Conservation (phyloP, 257 asterid genomes). For the Lavandula angustifolia region DNA sequence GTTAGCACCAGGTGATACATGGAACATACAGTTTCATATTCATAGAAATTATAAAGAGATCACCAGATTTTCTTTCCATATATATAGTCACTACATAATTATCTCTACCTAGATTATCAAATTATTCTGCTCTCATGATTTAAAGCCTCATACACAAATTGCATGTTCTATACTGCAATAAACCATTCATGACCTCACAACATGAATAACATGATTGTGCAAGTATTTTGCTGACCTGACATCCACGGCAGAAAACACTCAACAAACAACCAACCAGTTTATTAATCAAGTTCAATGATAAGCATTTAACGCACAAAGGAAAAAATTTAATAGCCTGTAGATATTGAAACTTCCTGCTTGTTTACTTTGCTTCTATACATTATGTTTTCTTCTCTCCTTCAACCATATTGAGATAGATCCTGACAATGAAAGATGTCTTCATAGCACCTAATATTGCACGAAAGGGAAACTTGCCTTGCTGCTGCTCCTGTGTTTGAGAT, state of each 20-base stretch:
- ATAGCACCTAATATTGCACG: not conserved
- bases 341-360: not conserved
- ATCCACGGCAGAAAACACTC: not conserved
- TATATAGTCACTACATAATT: not conserved
- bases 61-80: not conserved
- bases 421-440: conserved; percentile 1
- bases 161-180: not conserved
- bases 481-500: not conserved
- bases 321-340: not conserved
- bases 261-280: not conserved
- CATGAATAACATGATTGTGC: conserved; percentile 5
- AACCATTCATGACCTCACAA: not conserved
- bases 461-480: conserved; percentile 36
- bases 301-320: not conserved
- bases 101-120: not conserved
- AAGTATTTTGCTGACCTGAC: not conserved
- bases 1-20: not conserved
- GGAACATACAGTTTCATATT: conserved; percentile 10
- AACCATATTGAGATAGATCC: not conserved
- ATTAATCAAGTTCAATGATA: conserved; percentile 1
- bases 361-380: not conserved
- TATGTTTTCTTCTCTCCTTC: conserved; percentile 6
- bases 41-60: not conserved
- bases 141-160: not conserved
- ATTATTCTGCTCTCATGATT: not conserved